Evolutionary conservation across 2,329 filamentous ascomycete species (phyloP), one percentile per base, ranked within the genome.

Genomic region (Aspergillus hiratsukae): DNA sequence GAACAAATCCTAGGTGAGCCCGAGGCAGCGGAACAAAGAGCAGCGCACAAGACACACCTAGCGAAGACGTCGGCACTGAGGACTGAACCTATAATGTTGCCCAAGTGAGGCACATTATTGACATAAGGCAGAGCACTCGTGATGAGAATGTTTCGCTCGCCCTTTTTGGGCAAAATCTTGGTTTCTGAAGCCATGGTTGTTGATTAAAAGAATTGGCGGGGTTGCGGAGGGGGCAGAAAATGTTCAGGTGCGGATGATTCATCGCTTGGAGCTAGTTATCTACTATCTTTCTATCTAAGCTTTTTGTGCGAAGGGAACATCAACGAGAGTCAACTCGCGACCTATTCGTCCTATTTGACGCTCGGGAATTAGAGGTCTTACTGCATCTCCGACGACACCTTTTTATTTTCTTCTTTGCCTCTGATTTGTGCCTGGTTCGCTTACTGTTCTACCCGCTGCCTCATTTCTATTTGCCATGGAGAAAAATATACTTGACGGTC

Each of bases 121-220:
- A 90, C 88, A 67, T 96, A 96, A 45, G 91, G 91, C 49, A 97
- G 76, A n/a, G 92, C 92, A 66, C 88, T 93, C 46, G 93, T 96
- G 67, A 97, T 87, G 60, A 97, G 83, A 66, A 95, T 85, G 74
- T 97, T 97, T 67, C 87, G 83, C 81, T 96, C 87, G 64, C 88
- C 89, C 71, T 84, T 78, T 67, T 85, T 75, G 62, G 88, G 88
- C 62, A 90, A 74, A 59, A 88, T 83, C 54, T 60, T 61, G 45
- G 62, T 54, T 54, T 71, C 62, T 61, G 65, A 63, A 59, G 66
- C 62, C 67, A 68, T 69, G 58, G 55, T 65, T 61, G 61, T 55
- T 53, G 56, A 56, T 49, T 54, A 49, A 41, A 41, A 41, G 37
- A 52, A 57, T 54, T 54, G 63, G 56, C 43, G 56, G 56, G 58